Conservation (phyloP, 1,284 basidiomycete genomes). For the Malassezia brasiliensis region DNA sequence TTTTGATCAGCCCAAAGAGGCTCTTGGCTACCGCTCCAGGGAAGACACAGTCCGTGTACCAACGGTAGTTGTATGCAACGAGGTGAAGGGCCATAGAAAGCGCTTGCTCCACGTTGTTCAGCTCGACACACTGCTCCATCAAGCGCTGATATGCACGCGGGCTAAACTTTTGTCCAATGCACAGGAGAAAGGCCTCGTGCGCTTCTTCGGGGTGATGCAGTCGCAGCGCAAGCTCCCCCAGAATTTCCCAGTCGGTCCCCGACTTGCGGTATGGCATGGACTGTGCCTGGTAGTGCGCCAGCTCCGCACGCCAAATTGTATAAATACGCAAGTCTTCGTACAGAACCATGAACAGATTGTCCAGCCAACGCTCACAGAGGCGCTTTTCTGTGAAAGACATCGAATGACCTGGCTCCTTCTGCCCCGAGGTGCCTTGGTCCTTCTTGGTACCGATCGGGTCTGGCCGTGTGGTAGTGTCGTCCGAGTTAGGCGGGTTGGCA, state of each 20-base stretch:
- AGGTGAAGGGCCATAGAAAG: constrained; percentile 85
- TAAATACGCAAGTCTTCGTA: constrained; percentile 98
- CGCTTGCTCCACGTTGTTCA: constrained; percentile 78
- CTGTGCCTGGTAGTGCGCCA: constrained; percentile 97
- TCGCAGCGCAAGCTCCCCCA: constrained; percentile 83
- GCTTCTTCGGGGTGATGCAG: constrained; percentile 95
- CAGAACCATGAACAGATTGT: constrained; percentile 95
- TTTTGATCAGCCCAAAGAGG: constrained; percentile 82
- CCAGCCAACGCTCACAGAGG: constrained; percentile 92
- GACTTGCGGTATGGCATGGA: constrained; percentile 95
- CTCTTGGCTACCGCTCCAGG: constrained; percentile 79
- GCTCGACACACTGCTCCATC: constrained; percentile 86
- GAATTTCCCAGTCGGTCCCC: constrained; percentile 93
- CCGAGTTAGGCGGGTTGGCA: constrained; percentile 11
- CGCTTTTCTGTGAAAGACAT: constrained; percentile 94
- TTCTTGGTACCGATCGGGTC: constrained; percentile 10
- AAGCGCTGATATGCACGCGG: constrained; percentile 84
- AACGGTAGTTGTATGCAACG: constrained; percentile 72
- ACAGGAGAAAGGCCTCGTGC: constrained; percentile 90
- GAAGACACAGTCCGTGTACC: constrained; percentile 58
- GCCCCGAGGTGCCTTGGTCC: not conserved
- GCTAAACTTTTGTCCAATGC: constrained; percentile 78
- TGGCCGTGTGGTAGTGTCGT: not conserved
- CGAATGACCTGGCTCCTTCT: constrained; percentile 49
- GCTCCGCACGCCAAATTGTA: constrained; percentile 97